Base-by-base conservation (phyloP, 257 asterid genomes). In the Solanum lycopersicoides region DNA sequence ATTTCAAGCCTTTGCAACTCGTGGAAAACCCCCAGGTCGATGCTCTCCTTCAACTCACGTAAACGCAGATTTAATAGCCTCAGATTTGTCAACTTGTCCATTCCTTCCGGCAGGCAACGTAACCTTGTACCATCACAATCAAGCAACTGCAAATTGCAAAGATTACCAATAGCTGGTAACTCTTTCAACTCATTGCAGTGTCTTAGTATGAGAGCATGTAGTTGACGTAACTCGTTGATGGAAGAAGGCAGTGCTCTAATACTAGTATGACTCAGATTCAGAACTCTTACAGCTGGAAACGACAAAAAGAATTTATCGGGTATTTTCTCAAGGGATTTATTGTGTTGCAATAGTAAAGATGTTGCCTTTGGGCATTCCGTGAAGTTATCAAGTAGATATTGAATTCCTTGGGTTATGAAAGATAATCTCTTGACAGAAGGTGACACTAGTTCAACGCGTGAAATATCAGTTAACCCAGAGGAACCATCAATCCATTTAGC, bases 141-240 rank as follows among this genome's bases (percentile, higher is more conserved):
- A 0, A 89, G 90, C 42, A 89, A 23, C 39, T 77, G 87, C 25
- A 87, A 86, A 30, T 87, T 89, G 9, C 42, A 6, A 42, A 89
- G 77, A 37, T 68, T 3, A 71, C n/a, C 76, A 32, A 89, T 79
- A 41, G 90, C 18, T 21, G 87, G 91, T 30, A 87, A 68, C 39
- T 85, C 83, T 23, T 4, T 28, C 13, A 89, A 53, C 18, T 0
- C 0, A 0, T 0, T 0, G 16, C 91, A 89, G 3, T 10, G 1
- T 28, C 23, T 1, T 44, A 89, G 66, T 44, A 87, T 86, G 32
- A 89, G 86, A 84, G 88, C 75, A 53, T 32, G 88, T 42, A 89
- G 86, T 59, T 89, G 86, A 71, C 16, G 4, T 9, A 89, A 89
- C 7, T 18, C 45, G 1, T 35, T 18, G 9, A 89, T 7, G 76